phyloP scores from a whole-genome alignment of 2,329 filamentous ascomycete genomes.

The Alternaria viburni region DNA sequence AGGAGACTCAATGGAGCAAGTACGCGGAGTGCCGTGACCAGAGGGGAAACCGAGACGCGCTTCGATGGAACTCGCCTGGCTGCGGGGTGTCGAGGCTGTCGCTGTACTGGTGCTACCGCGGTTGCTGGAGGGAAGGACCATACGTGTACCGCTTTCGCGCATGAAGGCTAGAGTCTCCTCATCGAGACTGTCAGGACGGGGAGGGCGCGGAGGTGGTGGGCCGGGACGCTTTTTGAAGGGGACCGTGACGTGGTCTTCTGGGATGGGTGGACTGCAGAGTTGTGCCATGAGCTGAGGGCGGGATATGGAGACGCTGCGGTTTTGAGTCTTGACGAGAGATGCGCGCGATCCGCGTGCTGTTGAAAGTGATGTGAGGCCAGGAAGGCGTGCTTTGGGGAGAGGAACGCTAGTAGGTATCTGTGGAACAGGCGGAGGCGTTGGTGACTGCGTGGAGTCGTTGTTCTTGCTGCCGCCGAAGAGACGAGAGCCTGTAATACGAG shows the following conservation, averaged over 20 bases:
- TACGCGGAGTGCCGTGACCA: slow-evolving; percentile 11
- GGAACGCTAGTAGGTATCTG: slow-evolving; percentile 15
- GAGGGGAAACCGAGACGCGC: slow-evolving; percentile 17
- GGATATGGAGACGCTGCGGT: slow-evolving; percentile 15
- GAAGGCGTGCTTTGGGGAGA: slow-evolving; percentile 2
- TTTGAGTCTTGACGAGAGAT: neutral
- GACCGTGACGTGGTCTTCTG: slow-evolving; percentile 2
- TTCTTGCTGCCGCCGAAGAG: slow-evolving; percentile 17
- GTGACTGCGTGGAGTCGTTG: neutral
- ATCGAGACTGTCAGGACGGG: slow-evolving; percentile 23
- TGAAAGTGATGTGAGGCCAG: neutral
- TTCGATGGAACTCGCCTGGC: slow-evolving; percentile 12
- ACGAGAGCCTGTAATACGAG: slow-evolving; percentile 15
- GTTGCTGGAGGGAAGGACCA: slow-evolving; percentile 10
- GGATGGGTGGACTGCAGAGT: slow-evolving; percentile 1
- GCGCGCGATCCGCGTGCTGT: slow-evolving; percentile 7
- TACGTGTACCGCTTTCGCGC: slow-evolving; percentile 19
- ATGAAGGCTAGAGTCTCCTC: slow-evolving; percentile 21
- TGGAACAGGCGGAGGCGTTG: slow-evolving; percentile 23
- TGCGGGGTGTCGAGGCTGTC: slow-evolving; percentile 5
- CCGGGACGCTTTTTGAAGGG: slow-evolving; percentile 19
- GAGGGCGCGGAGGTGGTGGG: slow-evolving; percentile 20
- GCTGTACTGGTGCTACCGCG: slow-evolving; percentile 18
- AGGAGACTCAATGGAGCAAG: slow-evolving; percentile 10
- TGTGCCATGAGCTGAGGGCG: slow-evolving; percentile 17